phyloP scores from a whole-genome alignment of 164 flowering plant genomes.

The Macadamia integrifolia region DNA sequence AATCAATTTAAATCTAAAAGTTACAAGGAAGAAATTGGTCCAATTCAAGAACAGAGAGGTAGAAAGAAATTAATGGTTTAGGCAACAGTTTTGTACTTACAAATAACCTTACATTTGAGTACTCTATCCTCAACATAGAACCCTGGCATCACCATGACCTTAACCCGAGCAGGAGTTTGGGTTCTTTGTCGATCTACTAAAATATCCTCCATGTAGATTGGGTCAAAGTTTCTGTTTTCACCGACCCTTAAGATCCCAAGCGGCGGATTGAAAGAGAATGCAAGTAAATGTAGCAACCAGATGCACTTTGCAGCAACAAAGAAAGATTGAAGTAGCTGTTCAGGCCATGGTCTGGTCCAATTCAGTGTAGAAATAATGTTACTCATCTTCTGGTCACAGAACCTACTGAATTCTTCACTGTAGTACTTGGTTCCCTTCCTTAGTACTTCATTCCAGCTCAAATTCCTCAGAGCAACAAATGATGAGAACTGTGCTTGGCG shows the following conservation, averaged over 20 bases:
- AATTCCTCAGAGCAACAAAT: conserved; percentile 61
- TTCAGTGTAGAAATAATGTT: conserved; percentile 55
- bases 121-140: conserved; percentile 79
- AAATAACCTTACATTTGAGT: conserved; percentile 74
- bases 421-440: conserved; percentile 86
- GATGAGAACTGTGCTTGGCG: conserved; percentile 62
- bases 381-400: conserved; percentile 92
- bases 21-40: conserved; percentile 1
- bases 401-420: conserved; percentile 88
- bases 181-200: conserved; percentile 45
- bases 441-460: conserved; percentile 91
- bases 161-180: conserved; percentile 49
- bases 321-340: conserved; percentile 82
- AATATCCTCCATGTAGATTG: conserved; percentile 79
- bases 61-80: conserved; percentile 9
- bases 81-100: conserved; percentile 62
- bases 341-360: conserved; percentile 93
- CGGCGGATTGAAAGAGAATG: conserved; percentile 77
- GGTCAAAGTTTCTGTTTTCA: conserved; percentile 64
- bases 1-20: background rate
- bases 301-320: conserved; percentile 89
- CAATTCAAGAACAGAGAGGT: too few species aligned
- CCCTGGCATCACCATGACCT: conserved; percentile 90
- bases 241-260: conserved; percentile 69
- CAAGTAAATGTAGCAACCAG: conserved; percentile 93